A percentile compares a stretch with the other conserved stretches of the same genome.
Evolutionary conservation across 768 basidiomycete species (phyloP).

Genomic region (Suillus sp.): DNA sequence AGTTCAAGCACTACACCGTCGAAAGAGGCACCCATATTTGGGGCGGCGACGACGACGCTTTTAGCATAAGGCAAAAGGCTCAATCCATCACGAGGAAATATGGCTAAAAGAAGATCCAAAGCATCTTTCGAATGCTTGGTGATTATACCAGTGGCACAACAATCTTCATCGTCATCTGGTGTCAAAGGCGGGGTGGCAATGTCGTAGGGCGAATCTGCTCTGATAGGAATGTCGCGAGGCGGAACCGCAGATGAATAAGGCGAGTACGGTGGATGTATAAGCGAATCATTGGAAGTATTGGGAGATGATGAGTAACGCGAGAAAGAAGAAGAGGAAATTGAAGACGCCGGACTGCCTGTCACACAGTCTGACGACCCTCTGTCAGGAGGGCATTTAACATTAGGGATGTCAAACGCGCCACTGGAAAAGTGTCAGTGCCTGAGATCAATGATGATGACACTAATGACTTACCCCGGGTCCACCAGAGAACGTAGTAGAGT

Average conservation of each 20-base stretch:
- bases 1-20: slow-evolving; percentile 79
- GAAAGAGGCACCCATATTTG: slow-evolving; percentile 67
- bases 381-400: slow-evolving; percentile 91
- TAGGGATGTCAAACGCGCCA: slow-evolving; percentile 96
- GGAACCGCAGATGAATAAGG: slow-evolving; percentile 33
- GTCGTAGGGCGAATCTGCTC: slow-evolving; percentile 41
- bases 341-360: slow-evolving; percentile 87
- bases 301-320: slow-evolving; percentile 35
- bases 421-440: slow-evolving; percentile 39
- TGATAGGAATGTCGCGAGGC: slow-evolving; percentile 47
- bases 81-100: slow-evolving; percentile 76
- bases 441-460: neutral
- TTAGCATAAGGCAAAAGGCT: slow-evolving; percentile 70
- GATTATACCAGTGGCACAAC: slow-evolving; percentile 42
- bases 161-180: slow-evolving; percentile 64
- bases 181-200: slow-evolving; percentile 77
- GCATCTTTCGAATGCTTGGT: slow-evolving; percentile 59
- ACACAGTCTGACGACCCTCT: slow-evolving; percentile 95
- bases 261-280: slow-evolving; percentile 20
- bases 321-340: slow-evolving; percentile 47
- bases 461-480: slow-evolving; percentile 74
- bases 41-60: slow-evolving; percentile 71
- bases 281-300: slow-evolving; percentile 23
- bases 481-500: slow-evolving; percentile 92
- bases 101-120: slow-evolving; percentile 73